Evolutionary conservation across 371 early-diverging fungal genomes (phyloP).

Genomic region (Apophysomyces variabilis): DNA sequence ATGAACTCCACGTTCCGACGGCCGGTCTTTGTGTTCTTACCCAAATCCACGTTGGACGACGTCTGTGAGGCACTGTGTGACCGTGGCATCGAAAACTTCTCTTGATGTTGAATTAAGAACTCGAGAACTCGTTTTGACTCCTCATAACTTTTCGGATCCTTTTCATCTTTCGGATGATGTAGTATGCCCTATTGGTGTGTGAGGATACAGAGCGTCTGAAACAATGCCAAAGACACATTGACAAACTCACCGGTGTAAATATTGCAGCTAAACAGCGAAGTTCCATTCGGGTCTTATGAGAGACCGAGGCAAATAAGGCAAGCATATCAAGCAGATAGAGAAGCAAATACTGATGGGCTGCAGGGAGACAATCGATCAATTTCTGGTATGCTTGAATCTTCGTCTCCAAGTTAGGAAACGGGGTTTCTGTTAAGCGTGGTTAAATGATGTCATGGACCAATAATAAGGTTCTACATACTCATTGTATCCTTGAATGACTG

Average conservation of each 20-base stretch:
- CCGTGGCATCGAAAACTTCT: slow-evolving; percentile 39
- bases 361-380: slow-evolving; percentile 55
- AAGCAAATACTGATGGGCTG: slow-evolving; percentile 58
- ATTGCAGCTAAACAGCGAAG: slow-evolving; percentile 60
- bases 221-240: not conserved
- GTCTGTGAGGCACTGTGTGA: not conserved
- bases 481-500: slow-evolving; percentile 49
- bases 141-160: slow-evolving; percentile 59
- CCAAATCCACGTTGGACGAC: not conserved
- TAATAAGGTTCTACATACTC: slow-evolving; percentile 28
- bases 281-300: slow-evolving; percentile 61
- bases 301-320: slow-evolving; percentile 53
- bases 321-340: slow-evolving; percentile 66
- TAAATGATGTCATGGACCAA: slow-evolving; percentile 6
- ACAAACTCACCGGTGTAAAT: slow-evolving; percentile 60
- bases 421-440: not conserved
- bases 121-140: slow-evolving; percentile 53
- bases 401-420: slow-evolving; percentile 37
- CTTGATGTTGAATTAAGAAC: slow-evolving; percentile 54
- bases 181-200: slow-evolving; percentile 36
- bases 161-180: slow-evolving; percentile 51
- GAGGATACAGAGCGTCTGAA: not conserved
- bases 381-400: slow-evolving; percentile 58
- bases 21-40: slow-evolving; percentile 11
- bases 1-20: not conserved